phyloP scores from a whole-genome alignment of 1,139 yeast genomes.

The Geotrichum siamense region DNA sequence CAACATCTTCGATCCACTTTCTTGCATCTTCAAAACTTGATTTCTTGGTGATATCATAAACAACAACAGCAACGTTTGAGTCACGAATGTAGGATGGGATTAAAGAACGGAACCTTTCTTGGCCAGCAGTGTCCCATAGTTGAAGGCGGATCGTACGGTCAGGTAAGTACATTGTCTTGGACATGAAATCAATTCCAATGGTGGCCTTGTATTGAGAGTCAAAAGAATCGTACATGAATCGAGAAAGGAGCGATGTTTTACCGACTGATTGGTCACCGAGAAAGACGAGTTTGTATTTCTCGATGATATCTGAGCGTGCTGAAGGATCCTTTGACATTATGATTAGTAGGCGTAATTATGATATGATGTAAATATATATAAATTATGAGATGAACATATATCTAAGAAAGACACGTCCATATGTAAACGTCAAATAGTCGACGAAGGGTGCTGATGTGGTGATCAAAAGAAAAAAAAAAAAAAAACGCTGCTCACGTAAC shows the following conservation, averaged over 20 bases:
- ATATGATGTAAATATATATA: not conserved
- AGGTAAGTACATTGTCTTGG: slow-evolving; percentile 75
- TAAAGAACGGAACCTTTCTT: slow-evolving; percentile 88
- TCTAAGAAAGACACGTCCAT: too few relatives aligned
- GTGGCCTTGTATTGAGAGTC: slow-evolving; percentile 88
- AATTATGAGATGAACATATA: too few relatives aligned
- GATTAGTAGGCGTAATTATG: not conserved
- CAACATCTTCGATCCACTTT: slow-evolving; percentile 83
- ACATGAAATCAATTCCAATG: slow-evolving; percentile 90
- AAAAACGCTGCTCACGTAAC: too few relatives aligned
- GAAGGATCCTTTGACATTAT: not conserved
- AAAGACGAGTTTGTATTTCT: slow-evolving; percentile 72
- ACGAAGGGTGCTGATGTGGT: not conserved
- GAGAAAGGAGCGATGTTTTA: slow-evolving; percentile 85
- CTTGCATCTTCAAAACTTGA: slow-evolving; percentile 68
- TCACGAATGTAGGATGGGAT: slow-evolving; percentile 94
- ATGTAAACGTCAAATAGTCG: not conserved
- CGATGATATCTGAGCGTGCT: not conserved
- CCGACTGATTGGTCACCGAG: slow-evolving; percentile 98
- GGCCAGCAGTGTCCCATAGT: slow-evolving; percentile 99
- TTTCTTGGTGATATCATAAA: slow-evolving; percentile 78
- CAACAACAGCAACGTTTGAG: slow-evolving; percentile 93
- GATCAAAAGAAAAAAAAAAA: too few relatives aligned
- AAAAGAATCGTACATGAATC: slow-evolving; percentile 98
- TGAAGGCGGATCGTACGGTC: slow-evolving; percentile 65